Base-by-base conservation (phyloP, 2,329 filamentous ascomycete genomes). In the Xylaria sp. region DNA sequence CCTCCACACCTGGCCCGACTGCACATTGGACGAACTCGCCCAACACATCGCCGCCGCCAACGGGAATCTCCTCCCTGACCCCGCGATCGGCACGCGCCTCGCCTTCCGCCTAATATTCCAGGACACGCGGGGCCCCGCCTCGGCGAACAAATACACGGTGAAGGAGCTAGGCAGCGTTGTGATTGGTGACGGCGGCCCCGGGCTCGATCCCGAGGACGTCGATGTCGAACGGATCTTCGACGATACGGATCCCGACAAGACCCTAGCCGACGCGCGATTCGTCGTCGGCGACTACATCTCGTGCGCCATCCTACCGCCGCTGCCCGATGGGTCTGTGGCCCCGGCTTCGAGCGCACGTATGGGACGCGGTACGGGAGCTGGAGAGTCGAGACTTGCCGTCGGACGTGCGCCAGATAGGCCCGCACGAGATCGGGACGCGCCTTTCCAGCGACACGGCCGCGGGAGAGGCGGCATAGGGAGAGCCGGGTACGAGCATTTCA, bases 281-380 rank as follows among this genome's bases (percentile, higher is more conserved):
- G 91, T 97, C 11, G 91, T 96, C 70, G 95, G 95, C 0, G 95
- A 98, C 79, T 97, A 92, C 77, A 85, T 98, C 48, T 91, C 91
- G 66, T 95, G 93, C 78, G 92, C 93, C 4, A 90, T 97, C 68
- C 83, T 95, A 64, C 90, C 93, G 50, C 93, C 93, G 0, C 82
- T 92, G 30, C 82, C 88, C 36, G 91, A 95, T 77, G 94, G 94
- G 0, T 88, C 87, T 36, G 89, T 97, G 47, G 90, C 90, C 51
- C 88, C 92, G 9, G 82, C 86, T n/a, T 83, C 85, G 12, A 82
- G 82, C 24, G 83, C 85, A 32, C 80, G 82, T 39, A 79, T 80
- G 60, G 82, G 82, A 1, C 80, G 83, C n/a, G 81, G 79, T 1
- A 73, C 74, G n/a, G 81, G 79, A 0, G 73, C 76, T 0, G 79